Percentiles rank a stretch among this genome's conserved stretches.
Conservation (phyloP, 495 filamentous ascomycete species). For the Penicillium manginii region DNA sequence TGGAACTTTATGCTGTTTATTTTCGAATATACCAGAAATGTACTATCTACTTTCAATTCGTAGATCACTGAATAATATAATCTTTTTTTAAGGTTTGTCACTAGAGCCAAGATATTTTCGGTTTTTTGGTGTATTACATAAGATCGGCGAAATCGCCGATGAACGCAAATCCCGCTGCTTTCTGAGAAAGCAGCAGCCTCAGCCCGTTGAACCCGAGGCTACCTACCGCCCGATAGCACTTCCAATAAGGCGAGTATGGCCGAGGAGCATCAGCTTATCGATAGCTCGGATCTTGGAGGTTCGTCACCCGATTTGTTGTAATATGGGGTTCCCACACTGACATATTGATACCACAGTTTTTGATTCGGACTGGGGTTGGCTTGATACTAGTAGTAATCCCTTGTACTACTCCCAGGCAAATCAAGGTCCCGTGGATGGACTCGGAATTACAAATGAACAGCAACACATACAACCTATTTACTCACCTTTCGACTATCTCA, state of each 20-base stretch:
- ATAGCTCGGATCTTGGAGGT: slow-evolving; percentile 2
- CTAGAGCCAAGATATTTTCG: not conserved
- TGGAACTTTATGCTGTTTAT: not conserved
- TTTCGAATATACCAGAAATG: not conserved
- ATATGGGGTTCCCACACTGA: not conserved
- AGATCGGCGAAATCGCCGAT: not conserved
- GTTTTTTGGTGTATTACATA: not conserved
- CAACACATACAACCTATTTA: not conserved
- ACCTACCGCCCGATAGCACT: not conserved
- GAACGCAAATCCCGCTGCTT: not conserved
- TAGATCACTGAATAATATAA: not conserved
- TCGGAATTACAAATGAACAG: not conserved
- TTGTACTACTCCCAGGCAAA: not conserved
- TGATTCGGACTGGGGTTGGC: slow-evolving; percentile 1
- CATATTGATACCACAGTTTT: not conserved
- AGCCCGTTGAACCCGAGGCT: not conserved
- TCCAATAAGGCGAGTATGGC: not conserved
- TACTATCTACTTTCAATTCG: not conserved
- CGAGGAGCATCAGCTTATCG: not conserved
- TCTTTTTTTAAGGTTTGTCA: not conserved
- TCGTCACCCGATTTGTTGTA: not conserved
- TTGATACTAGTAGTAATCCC: not conserved
- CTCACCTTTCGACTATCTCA: not conserved
- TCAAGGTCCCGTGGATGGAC: not conserved
- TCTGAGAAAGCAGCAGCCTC: not conserved